These are phyloP conservation scores for Aspergillus olivimuriae DNA, from an alignment of 495 filamentous ascomycete genomes.

Conservation along the genomic window DNA sequence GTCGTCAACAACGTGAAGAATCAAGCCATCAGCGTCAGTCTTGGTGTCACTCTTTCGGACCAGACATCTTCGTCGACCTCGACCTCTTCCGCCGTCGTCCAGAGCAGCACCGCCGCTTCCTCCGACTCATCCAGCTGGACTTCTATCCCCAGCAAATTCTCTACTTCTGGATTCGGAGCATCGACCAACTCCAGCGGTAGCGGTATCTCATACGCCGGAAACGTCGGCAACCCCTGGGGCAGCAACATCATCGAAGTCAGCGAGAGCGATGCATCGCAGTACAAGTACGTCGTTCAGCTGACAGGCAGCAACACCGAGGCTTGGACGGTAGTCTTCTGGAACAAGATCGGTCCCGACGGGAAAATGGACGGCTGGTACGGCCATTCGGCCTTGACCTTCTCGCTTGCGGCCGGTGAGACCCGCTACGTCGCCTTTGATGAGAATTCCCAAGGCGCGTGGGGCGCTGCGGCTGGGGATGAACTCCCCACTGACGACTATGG, in stretches of 20 bases:
- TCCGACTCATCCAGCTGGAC: conserved; percentile 22
- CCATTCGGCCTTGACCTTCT: conserved; percentile 35
- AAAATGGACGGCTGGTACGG: conserved; percentile 41
- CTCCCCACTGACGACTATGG: conserved; percentile 30
- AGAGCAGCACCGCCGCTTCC: conserved; percentile 3
- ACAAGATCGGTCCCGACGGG: conserved; percentile 43
- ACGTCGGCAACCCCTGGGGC: conserved; percentile 47
- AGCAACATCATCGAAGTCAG: conserved; percentile 46
- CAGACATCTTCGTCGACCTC: conserved; percentile 2
- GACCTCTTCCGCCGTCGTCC: too few species aligned
- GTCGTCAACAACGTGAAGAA: too few species aligned
- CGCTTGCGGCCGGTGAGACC: conserved; percentile 35
- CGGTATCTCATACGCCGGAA: conserved; percentile 35
- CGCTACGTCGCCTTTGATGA: conserved; percentile 43
- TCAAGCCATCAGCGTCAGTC: too few species aligned
- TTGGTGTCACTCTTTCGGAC: not conserved
- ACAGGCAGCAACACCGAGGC: conserved; percentile 23
- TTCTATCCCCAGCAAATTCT: conserved; percentile 17
- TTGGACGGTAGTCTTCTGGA: conserved; percentile 47
- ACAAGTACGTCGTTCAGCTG: conserved; percentile 46
- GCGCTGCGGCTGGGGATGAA: conserved; percentile 28
- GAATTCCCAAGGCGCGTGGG: conserved; percentile 37
- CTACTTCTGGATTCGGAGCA: conserved; percentile 15
- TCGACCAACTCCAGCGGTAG: conserved; percentile 13
- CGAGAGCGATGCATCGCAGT: conserved; percentile 23